Conservation (phyloP, 805 yeast species). For the Teunomyces kruisii region DNA sequence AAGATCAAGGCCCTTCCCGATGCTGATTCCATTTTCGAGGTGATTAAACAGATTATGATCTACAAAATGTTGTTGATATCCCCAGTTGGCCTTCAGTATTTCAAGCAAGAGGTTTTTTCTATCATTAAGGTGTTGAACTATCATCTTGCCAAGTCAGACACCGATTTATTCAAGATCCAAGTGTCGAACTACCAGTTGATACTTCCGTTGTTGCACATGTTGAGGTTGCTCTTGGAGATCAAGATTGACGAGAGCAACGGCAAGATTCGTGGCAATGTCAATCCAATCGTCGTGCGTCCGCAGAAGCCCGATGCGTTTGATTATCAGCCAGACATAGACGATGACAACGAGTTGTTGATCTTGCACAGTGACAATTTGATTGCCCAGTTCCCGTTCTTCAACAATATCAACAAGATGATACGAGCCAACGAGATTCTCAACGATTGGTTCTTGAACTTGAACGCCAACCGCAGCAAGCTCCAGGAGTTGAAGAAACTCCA, state of each 20-base stretch:
- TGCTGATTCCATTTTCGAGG: conserved; percentile 11
- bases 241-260: conserved; percentile 10
- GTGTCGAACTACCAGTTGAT: conserved; percentile 31
- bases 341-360: conserved; percentile 13
- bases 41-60: conserved; percentile 15
- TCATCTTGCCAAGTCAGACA: conserved; percentile 9
- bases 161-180: conserved; percentile 20
- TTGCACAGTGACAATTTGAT: conserved; percentile 21
- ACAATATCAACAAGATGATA: conserved; percentile 28
- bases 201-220: conserved; percentile 31
- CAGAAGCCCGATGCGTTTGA: neutral
- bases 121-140: conserved; percentile 16
- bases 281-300: neutral
- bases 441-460: conserved; percentile 23
- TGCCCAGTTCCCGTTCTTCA: conserved; percentile 26
- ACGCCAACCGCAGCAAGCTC: conserved; percentile 8
- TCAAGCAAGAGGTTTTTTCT: conserved; percentile 17
- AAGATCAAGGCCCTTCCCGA: conserved; percentile 4
- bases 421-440: conserved; percentile 20
- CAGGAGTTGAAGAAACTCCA: conserved; percentile 3
- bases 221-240: conserved; percentile 19
- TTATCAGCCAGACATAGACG: conserved; percentile 5
- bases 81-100: conserved; percentile 14
- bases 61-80: conserved; percentile 23
- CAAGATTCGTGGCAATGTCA: too few relatives aligned